Evolutionary conservation across 2,329 filamentous ascomycete species (phyloP).

Genomic region (Cladophialophora chaetospira): DNA sequence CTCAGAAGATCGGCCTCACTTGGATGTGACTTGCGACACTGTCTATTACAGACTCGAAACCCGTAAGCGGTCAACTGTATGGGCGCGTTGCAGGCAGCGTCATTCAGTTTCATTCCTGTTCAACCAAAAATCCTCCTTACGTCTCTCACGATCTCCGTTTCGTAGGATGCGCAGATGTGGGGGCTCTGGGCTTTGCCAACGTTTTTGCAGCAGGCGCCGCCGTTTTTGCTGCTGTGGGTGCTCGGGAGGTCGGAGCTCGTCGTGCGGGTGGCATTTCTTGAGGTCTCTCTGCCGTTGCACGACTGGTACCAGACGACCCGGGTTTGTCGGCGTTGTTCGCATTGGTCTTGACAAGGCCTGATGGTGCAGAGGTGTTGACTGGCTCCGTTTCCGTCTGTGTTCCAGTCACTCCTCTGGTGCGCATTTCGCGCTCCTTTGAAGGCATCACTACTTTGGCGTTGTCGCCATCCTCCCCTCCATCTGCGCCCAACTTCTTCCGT

Average conservation of each 20-base stretch:
- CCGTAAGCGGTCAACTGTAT: not conserved
- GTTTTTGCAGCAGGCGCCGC: not conserved
- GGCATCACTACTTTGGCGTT: not conserved
- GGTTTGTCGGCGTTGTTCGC: not conserved
- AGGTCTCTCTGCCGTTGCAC: not conserved
- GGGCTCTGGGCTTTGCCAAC: not conserved
- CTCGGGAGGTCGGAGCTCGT: constrained; percentile 13
- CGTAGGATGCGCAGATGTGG: not conserved
- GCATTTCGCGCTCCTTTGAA: not conserved
- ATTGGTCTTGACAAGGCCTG: not conserved
- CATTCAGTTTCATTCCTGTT: too few relatives aligned
- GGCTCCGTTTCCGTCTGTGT: too few relatives aligned
- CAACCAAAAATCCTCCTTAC: too few relatives aligned
- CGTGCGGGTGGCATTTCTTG: constrained; percentile 5
- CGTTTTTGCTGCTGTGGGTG: constrained; percentile 8
- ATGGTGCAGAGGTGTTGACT: too few relatives aligned
- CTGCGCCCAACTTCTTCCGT: constrained; percentile 18
- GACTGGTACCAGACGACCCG: too few relatives aligned
- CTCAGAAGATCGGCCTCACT: constrained; percentile 45
- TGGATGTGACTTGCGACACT: too few relatives aligned
- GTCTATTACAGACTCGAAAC: too few relatives aligned
- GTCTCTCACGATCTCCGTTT: too few relatives aligned
- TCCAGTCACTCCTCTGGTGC: not conserved
- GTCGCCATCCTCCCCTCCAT: not conserved
- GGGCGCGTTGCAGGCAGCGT: not conserved